Conservation (phyloP, 768 basidiomycete genomes). For the Agrocybe pediades region DNA sequence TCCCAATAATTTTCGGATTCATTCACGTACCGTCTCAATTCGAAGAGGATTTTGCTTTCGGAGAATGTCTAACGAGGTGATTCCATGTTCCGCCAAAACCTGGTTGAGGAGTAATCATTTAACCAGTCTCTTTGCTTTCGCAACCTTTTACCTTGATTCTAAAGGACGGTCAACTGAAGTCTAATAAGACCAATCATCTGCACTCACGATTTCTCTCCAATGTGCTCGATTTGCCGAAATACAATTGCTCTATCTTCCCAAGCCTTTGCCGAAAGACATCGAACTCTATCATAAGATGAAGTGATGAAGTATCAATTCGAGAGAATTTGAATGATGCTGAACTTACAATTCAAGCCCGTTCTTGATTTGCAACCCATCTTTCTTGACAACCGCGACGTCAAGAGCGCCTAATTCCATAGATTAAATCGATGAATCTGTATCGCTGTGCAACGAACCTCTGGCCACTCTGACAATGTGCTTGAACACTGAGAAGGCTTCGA, state of each 20-base stretch:
- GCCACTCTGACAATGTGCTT: constrained; percentile 77
- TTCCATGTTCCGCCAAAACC: constrained; percentile 76
- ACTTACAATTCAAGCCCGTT: constrained; percentile 75
- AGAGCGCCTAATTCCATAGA: constrained; percentile 58
- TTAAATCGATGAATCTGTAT: constrained; percentile 1
- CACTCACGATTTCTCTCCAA: constrained; percentile 89
- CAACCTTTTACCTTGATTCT: constrained; percentile 33
- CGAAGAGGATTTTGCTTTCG: constrained; percentile 56
- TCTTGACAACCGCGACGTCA: constrained; percentile 70
- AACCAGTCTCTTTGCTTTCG: background rate
- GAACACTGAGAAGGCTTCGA: constrained; percentile 73
- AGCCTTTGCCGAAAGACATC: constrained; percentile 79
- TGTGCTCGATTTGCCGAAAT: constrained; percentile 84
- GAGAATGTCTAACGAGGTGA: constrained; percentile 61
- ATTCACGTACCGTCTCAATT: constrained; percentile 58
- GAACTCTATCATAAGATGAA: constrained; percentile 45
- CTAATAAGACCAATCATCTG: background rate
- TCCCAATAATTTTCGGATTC: background rate
- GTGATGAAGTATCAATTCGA: background rate
- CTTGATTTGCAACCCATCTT: constrained; percentile 68
- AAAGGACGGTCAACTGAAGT: background rate
- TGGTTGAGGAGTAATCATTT: constrained; percentile 24
- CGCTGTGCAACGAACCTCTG: constrained; percentile 49
- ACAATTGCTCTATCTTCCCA: constrained; percentile 92
- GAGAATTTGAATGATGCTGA: background rate